These are phyloP conservation scores for Apiospora rasikravindrae DNA, from an alignment of 2,329 filamentous ascomycete genomes.

Conservation along the genomic window DNA sequence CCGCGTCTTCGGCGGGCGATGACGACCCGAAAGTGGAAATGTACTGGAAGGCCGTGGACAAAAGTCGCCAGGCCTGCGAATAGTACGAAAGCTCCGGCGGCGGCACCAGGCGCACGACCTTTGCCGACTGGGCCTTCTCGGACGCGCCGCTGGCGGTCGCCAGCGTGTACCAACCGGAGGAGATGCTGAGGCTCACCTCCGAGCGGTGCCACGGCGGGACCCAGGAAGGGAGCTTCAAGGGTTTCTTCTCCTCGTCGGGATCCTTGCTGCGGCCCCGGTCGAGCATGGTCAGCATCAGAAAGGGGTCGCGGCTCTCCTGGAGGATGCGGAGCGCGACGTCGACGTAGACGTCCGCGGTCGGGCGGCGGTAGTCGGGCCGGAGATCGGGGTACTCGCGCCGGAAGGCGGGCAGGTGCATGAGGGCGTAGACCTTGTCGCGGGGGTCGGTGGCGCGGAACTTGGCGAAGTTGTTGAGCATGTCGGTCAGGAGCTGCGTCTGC, in stretches of 20 bases:
- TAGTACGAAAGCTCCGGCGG: neutral
- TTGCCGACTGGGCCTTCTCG: neutral
- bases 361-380: conserved; percentile 5
- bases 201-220: neutral
- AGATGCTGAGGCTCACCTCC: neutral
- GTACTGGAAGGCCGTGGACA: neutral
- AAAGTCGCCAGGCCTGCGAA: neutral
- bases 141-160: neutral
- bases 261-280: neutral
- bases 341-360: neutral
- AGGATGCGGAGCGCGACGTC: conserved; percentile 9
- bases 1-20: neutral
- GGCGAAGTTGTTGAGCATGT: neutral
- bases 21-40: neutral
- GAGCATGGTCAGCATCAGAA: neutral
- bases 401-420: conserved; percentile 21
- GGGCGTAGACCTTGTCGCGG: conserved; percentile 20
- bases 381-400: conserved; percentile 9
- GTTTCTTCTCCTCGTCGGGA: too few species aligned
- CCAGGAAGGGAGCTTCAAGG: neutral
- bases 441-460: conserved; percentile 14
- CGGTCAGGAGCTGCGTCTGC: neutral
- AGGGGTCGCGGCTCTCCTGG: neutral
- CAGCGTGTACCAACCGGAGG: neutral
- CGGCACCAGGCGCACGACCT: neutral